Evolutionary conservation across 1,284 basidiomycete genomes (phyloP).

Genomic region (Ganoderma boninense): DNA sequence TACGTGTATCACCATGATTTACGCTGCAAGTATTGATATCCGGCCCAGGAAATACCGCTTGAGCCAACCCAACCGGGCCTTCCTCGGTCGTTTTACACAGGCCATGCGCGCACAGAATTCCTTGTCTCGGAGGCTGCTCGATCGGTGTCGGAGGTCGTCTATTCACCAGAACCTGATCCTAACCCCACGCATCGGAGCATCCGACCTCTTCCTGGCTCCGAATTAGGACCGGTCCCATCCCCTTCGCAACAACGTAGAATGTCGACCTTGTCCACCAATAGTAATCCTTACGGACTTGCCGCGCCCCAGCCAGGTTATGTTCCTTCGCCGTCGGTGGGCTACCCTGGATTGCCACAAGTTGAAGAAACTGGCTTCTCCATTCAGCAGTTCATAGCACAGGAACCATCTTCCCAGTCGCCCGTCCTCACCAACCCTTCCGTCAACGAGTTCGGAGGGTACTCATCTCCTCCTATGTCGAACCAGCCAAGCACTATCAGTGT

Average conservation of each 20-base stretch:
- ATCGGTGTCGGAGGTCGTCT: constrained; percentile 62
- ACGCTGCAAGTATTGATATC: constrained; percentile 7
- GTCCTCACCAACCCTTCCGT: constrained; percentile 16
- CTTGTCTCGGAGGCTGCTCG: constrained; percentile 72
- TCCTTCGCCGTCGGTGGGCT: constrained; percentile 12
- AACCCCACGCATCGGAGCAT: constrained; percentile 29
- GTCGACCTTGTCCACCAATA: constrained; percentile 18
- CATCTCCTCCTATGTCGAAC: constrained; percentile 21
- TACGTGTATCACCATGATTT: constrained; percentile 42
- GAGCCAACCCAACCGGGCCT: constrained; percentile 84
- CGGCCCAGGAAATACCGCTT: constrained; percentile 78
- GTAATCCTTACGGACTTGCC: constrained; percentile 3
- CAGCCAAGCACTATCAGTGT: constrained; percentile 36
- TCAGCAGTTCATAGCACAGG: constrained; percentile 23
- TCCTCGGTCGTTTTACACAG: constrained; percentile 76
- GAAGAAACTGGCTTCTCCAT: constrained; percentile 27
- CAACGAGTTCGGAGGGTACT: constrained; percentile 39
- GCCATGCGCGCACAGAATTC: constrained; percentile 66
- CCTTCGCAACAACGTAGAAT: constrained; percentile 15
- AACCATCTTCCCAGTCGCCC: constrained; percentile 11
- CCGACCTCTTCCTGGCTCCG: constrained; percentile 26
- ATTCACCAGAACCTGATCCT: constrained; percentile 52
- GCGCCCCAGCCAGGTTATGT: constrained; percentile 5
- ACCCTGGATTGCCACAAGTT: constrained; percentile 29
- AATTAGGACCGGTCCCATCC: constrained; percentile 22